Conservation (phyloP, 257 asterid genomes). For the Solanum piurae region DNA sequence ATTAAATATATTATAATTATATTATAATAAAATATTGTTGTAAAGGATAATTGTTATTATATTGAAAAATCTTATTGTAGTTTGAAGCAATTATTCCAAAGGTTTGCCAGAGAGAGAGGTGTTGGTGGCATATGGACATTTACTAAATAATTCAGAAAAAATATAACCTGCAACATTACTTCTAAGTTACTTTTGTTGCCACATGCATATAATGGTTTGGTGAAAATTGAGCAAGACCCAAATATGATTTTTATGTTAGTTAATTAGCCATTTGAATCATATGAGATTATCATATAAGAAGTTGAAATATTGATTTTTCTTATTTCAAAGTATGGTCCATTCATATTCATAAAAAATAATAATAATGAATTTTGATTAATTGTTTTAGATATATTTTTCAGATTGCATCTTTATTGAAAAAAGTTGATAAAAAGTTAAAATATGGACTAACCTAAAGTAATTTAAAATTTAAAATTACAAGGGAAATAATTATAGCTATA, state of each 20-base stretch:
- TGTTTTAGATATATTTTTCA: neutral
- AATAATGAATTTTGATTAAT: neutral
- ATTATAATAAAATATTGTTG: too few relatives aligned
- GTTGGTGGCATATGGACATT: neutral
- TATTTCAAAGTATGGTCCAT: neutral
- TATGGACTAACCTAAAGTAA: neutral
- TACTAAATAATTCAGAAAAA: neutral
- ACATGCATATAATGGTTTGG: neutral
- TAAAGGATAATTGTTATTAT: too few relatives aligned
- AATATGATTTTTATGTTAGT: neutral
- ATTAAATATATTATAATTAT: too few relatives aligned
- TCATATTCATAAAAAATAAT: neutral
- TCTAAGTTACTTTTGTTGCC: neutral
- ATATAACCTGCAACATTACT: neutral
- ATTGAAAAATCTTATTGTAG: neutral
- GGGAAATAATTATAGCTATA: neutral
- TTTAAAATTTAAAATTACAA: neutral
- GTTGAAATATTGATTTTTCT: neutral
- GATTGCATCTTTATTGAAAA: neutral
- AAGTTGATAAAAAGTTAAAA: neutral
- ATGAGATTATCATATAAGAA: neutral
- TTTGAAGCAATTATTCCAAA: neutral
- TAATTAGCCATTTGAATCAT: neutral
- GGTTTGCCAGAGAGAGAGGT: neutral
- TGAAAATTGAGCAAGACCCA: neutral